These are phyloP conservation scores for Kernera saxatilis DNA, from an alignment of 345 rosid genomes.

Conservation along the genomic window DNA sequence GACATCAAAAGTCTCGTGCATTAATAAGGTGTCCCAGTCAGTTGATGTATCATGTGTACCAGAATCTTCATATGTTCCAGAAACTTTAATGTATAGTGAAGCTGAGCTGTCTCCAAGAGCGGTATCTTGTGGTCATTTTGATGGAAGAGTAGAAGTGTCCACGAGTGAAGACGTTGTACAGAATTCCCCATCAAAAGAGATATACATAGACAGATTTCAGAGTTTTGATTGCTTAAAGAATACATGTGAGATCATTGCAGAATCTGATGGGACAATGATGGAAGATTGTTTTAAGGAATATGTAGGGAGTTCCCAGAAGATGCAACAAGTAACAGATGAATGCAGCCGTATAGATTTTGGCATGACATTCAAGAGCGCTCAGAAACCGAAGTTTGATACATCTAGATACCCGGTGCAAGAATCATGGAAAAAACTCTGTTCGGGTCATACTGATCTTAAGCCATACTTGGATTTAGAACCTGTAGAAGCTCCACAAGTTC, in stretches of 20 bases:
- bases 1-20: constrained; percentile 27
- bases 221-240: constrained; percentile 6
- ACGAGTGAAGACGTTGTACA: constrained; percentile 34
- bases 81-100: constrained; percentile 55
- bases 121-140: constrained; percentile 33
- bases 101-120: constrained; percentile 41
- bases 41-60: constrained; percentile 68
- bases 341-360: constrained; percentile 76
- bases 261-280: constrained; percentile 33
- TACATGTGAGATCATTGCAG: constrained; percentile 37
- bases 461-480: constrained; percentile 47
- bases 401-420: constrained; percentile 45
- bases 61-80: constrained; percentile 82
- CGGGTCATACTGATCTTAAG: constrained; percentile 37
- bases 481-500: constrained; percentile 41
- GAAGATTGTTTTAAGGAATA: constrained; percentile 45
- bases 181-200: constrained; percentile 32
- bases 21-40: constrained; percentile 36
- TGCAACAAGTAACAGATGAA: constrained; percentile 66
- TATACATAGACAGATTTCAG: constrained; percentile 33
- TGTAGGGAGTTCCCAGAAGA: constrained; percentile 33
- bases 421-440: constrained; percentile 61
- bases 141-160: constrained; percentile 47
- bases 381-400: constrained; percentile 22
- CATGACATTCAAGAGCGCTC: constrained; percentile 27